Percentiles rank a stretch among this genome's conserved stretches.
These are phyloP conservation scores for Ambrosia artemisiifolia DNA, from an alignment of 129 eudicot species.

Conservation along the genomic window DNA sequence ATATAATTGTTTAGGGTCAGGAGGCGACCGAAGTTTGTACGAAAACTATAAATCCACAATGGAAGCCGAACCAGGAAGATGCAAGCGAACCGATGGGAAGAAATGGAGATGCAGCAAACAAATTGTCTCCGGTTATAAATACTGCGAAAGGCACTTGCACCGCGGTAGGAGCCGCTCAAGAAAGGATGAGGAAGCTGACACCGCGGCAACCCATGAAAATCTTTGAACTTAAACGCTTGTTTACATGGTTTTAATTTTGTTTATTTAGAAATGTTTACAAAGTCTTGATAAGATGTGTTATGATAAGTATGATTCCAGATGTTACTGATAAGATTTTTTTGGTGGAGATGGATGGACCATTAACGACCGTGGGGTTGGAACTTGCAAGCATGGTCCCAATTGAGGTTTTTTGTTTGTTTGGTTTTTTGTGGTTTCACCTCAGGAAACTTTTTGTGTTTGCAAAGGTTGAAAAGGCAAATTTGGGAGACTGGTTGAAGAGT, in stretches of 20 bases:
- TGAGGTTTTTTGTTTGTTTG: neutral
- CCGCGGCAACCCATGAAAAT: neutral
- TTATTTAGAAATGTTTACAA: neutral
- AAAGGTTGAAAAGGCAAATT: neutral
- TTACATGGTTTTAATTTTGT: neutral
- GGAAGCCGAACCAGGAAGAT: slow-evolving; percentile 58
- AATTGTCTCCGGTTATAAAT: slow-evolving; percentile 40
- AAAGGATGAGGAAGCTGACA: slow-evolving; percentile 35
- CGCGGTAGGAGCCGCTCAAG: slow-evolving; percentile 38
- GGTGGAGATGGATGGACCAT: slow-evolving; percentile 12
- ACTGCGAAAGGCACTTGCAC: slow-evolving; percentile 53
- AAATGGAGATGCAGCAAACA: slow-evolving; percentile 52
- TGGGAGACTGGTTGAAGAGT: too few species aligned
- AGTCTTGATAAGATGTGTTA: neutral
- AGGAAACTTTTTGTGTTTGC: neutral
- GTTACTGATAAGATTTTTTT: slow-evolving; percentile 1
- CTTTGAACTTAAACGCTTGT: neutral
- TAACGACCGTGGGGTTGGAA: slow-evolving; percentile 7
- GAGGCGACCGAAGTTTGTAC: slow-evolving; percentile 26
- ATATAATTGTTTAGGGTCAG: slow-evolving; percentile 16
- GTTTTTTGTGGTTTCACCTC: neutral
- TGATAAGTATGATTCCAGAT: neutral
- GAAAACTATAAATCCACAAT: slow-evolving; percentile 29
- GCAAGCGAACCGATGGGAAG: slow-evolving; percentile 63
- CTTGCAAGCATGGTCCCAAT: slow-evolving; percentile 16